Evolutionary conservation across 2,329 filamentous ascomycete species (phyloP), one percentile per base, ranked within the genome.

Genomic region (Curvularia eragrostidis): DNA sequence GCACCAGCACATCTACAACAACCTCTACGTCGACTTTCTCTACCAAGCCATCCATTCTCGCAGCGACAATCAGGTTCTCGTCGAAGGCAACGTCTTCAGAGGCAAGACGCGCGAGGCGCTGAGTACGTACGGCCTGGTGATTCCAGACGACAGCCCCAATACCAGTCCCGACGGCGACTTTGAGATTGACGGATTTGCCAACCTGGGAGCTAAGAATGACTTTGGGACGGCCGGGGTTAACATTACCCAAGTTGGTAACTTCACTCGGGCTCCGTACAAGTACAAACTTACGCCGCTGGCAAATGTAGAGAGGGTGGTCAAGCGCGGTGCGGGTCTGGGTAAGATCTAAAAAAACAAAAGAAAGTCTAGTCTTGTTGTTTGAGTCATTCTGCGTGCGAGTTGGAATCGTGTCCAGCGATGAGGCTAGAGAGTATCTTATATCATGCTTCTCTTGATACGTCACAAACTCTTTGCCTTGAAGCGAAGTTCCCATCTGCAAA

Each of bases 1-100:
- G 24, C 88, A 85, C 52, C 86, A 80, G 13, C 88, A 90, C 78
- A 71, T 85, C 66, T 86, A 82, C 80, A 87, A 85, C 80, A 82
- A 75, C 67, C 76, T 77, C 53, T 78, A 75, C 55, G 63, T 70
- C 10, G 74, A 80, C 43, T 73, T 71, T 34, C 59, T 73, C 28
- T 73, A 73, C 58, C 76, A 78, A 54, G 78, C 75, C 34, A 75
- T 81, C 41, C 78, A 81, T 67, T 77, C 75, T n/a, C 76, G 79
- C 30, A 78, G 75, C 63, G 78, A 79, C 58, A 80, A 79, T 46
- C 76, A 80, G 59, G 72, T 78, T 9, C 75, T 81, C 8, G 78
- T 81, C 36, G 77, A 81, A 71, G 78, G 64, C 65, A 82, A 71
- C 23, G 84, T 83, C 38, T 81, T 87, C 77, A 64, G 58, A 2